phyloP scores from a whole-genome alignment of 768 basidiomycete species.

The Tylopilus sp. region DNA sequence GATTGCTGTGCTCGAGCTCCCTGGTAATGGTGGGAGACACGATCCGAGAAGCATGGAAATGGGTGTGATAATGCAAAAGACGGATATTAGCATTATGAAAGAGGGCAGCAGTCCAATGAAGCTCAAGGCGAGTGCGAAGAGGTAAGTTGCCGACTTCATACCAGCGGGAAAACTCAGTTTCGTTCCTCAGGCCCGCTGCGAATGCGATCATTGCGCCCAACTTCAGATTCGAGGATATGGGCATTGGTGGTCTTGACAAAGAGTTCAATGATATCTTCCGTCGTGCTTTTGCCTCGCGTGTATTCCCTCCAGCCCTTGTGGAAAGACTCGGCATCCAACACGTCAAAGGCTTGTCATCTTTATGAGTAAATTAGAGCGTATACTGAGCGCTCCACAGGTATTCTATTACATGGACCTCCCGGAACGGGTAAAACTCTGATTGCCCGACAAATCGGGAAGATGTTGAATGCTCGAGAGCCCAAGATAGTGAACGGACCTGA shows the following conservation, averaged over 20 bases:
- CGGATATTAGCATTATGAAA: conserved; percentile 89
- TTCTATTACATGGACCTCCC: conserved; percentile 92
- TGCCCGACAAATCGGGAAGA: conserved; percentile 98
- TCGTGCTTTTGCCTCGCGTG: conserved; percentile 95
- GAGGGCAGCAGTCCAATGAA: conserved; percentile 78
- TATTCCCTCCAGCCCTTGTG: conserved; percentile 96
- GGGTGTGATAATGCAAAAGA: conserved; percentile 86
- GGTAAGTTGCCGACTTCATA: conserved; percentile 44
- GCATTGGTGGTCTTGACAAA: conserved; percentile 93
- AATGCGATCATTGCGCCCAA: conserved; percentile 97
- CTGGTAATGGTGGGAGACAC: conserved; percentile 41
- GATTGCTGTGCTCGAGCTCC: conserved; percentile 56
- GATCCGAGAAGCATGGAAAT: conserved; percentile 36
- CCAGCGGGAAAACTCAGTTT: not conserved
- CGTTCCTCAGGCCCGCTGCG: conserved; percentile 66
- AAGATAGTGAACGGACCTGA: conserved; percentile 99
- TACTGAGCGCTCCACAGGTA: conserved; percentile 49
- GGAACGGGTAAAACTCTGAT: conserved; percentile 99
- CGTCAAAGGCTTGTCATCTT: conserved; percentile 74
- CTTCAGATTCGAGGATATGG: conserved; percentile 99
- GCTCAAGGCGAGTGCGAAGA: conserved; percentile 88
- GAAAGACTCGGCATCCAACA: conserved; percentile 98
- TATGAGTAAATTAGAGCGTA: not conserved
- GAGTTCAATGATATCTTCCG: conserved; percentile 98
- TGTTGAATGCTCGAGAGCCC: conserved; percentile 96